Evolutionary conservation across 768 basidiomycete genomes (phyloP).

Genomic region (Panus rudis): DNA sequence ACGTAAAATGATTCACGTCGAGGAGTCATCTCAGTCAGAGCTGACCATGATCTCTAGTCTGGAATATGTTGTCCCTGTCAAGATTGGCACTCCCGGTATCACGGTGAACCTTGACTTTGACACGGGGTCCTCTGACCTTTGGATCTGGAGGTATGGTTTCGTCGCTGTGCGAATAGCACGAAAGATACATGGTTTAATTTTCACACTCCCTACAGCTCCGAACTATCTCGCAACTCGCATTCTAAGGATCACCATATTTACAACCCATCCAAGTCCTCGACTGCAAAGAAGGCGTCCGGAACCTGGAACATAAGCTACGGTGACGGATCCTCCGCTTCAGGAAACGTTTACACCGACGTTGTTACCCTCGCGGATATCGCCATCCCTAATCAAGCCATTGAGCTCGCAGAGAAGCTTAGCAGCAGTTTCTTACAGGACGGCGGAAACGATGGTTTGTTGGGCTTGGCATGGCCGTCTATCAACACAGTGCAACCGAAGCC

Average conservation of each 20-base stretch:
- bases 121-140: slow-evolving; percentile 29
- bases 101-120: slow-evolving; percentile 29
- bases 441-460: slow-evolving; percentile 32
- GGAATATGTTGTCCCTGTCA: slow-evolving; percentile 34
- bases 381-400: slow-evolving; percentile 30
- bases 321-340: slow-evolving; percentile 32
- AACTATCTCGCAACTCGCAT: slow-evolving; percentile 16
- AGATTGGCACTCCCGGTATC: slow-evolving; percentile 32
- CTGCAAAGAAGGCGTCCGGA: slow-evolving; percentile 20
- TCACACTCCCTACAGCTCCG: slow-evolving; percentile 14
- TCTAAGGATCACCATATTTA: slow-evolving; percentile 24
- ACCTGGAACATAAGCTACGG: slow-evolving; percentile 33
- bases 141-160: slow-evolving; percentile 17
- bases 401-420: slow-evolving; percentile 30
- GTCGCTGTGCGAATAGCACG: slow-evolving; percentile 2
- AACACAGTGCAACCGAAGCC: slow-evolving; percentile 31
- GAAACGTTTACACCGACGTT: slow-evolving; percentile 31
- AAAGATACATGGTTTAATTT: neutral
- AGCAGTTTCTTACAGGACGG: slow-evolving; percentile 26
- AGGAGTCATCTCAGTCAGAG: neutral
- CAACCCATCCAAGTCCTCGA: slow-evolving; percentile 23
- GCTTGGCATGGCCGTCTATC: slow-evolving; percentile 30
- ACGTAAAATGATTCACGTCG: neutral
- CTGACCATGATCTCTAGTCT: slow-evolving; percentile 14
- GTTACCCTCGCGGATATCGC: slow-evolving; percentile 29